These are phyloP conservation scores for Pugionium cornutum DNA, from an alignment of 345 rosid genomes.

Conservation along the genomic window DNA sequence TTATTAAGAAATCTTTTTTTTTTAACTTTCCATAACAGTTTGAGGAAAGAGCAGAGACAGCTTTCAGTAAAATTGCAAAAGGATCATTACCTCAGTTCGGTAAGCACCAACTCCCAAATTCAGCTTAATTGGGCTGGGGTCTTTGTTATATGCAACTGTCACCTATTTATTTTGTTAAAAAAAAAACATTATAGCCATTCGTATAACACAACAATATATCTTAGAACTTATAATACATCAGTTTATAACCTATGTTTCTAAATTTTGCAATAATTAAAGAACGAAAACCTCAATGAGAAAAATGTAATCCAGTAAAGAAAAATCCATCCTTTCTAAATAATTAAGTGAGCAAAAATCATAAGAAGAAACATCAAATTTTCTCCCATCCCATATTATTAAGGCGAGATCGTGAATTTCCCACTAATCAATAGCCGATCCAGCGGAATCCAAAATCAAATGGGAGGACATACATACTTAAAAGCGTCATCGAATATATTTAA, in stretches of 20 bases:
- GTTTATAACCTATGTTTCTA: not conserved
- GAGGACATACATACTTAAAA: not conserved
- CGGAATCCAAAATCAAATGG: constrained; percentile 4
- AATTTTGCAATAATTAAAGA: not conserved
- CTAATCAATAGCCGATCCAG: constrained; percentile 8
- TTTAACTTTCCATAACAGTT: not conserved
- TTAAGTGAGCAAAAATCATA: not conserved
- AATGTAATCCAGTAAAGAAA: not conserved
- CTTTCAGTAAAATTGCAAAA: not conserved
- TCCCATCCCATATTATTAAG: not conserved
- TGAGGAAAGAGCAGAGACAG: constrained; percentile 15
- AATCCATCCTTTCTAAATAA: not conserved
- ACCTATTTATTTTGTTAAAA: constrained; percentile 47
- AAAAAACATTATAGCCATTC: not conserved
- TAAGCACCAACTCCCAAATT: constrained; percentile 97
- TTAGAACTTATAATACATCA: constrained; percentile 1
- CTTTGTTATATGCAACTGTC: constrained; percentile 92
- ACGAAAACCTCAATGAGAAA: not conserved
- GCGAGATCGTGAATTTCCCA: constrained; percentile 5
- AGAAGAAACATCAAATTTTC: not conserved
- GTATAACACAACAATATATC: not conserved
- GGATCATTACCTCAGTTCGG: constrained; percentile 70
- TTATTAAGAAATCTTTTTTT: not conserved
- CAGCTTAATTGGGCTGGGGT: constrained; percentile 82
- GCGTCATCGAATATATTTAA: not conserved